Evolutionary conservation across 2,329 filamentous ascomycete species (phyloP), one percentile per base, ranked within the genome.

Genomic region (Bipolaris gigantea): DNA sequence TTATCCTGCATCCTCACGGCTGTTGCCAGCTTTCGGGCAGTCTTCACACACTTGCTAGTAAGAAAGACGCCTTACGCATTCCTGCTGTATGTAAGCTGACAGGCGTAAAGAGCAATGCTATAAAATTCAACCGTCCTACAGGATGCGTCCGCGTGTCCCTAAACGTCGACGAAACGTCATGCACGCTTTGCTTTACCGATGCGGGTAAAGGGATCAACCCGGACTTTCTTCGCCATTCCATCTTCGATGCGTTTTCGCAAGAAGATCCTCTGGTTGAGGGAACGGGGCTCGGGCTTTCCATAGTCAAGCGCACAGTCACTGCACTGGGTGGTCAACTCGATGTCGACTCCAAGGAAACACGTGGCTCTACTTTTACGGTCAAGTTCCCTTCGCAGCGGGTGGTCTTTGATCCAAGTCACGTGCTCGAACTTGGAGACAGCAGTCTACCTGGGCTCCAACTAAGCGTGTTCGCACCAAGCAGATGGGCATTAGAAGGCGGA

Each of bases 221-320:
- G 21, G 40, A 23, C 23, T 54, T 54, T 33, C 30, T 54, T 27
- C 47, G 51, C 9, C 34, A 54, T 45, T 50, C 47, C 19, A 45
- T 46, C 5, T 54, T 54, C 16, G 51, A 54, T 13, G 40, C 51
- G 9, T 54, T 50, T 42, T 54, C 51, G 8, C 51, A 54, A 16
- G 51, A 54, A 16, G 47, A 54, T 23, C 51, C 47, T 13, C 18
- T 45, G 1, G 42, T 48, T 2, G 51, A 54, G 23, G 51, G 51
- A 2, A 54, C 51, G 4, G 47, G 51, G 15, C 51, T 54, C 15
- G 51, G 51, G n/a, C 51, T 54, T 32, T 50, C 47, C 5, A 54
- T 54, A 35, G 51, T 54, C 21, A 54, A 54, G 41, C 47, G 42
- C 18, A 54, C 51, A 4, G 19, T 36, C n/a, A 50, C 16, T 41